Conservation (phyloP, 2,329 filamentous ascomycete species). For the Alternaria panax region DNA sequence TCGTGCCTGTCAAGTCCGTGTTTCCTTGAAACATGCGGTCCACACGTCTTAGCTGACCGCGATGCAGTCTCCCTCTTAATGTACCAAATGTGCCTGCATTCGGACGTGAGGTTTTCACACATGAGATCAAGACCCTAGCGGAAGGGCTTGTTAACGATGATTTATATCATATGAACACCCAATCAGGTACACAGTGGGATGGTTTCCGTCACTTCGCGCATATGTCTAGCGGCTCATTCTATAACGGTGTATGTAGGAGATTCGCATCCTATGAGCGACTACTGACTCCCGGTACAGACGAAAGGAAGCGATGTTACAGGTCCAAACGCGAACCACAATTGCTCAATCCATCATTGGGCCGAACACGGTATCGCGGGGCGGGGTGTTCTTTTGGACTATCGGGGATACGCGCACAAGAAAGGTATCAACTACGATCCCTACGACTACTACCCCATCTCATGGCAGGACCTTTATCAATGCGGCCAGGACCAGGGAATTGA, state of each 20-base stretch:
- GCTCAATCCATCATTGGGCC: slow-evolving; percentile 56
- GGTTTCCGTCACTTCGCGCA: slow-evolving; percentile 57
- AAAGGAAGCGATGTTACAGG: slow-evolving; percentile 53
- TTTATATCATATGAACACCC: slow-evolving; percentile 54
- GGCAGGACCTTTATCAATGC: slow-evolving; percentile 62
- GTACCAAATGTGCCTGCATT: slow-evolving; percentile 63
- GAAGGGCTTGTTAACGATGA: slow-evolving; percentile 53
- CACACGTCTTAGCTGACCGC: slow-evolving; percentile 7
- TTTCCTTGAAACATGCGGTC: neutral
- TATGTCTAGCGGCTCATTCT: slow-evolving; percentile 49
- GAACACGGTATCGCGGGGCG: slow-evolving; percentile 56
- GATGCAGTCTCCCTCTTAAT: slow-evolving; percentile 58
- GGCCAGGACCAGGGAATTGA: slow-evolving; percentile 68
- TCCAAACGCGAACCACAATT: slow-evolving; percentile 52
- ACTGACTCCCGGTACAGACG: slow-evolving; percentile 26
- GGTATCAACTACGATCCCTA: slow-evolving; percentile 54
- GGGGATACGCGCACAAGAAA: slow-evolving; percentile 51
- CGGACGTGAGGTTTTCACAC: slow-evolving; percentile 60
- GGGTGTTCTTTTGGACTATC: slow-evolving; percentile 55
- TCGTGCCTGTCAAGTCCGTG: slow-evolving; percentile 62
- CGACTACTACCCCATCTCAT: slow-evolving; percentile 53
- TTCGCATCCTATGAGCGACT: rapidly evolving
- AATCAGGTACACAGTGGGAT: slow-evolving; percentile 57
- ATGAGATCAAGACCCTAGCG: slow-evolving; percentile 59
- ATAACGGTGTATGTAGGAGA: slow-evolving; percentile 44